Evolutionary conservation across 1,284 basidiomycete genomes (phyloP), one percentile per base, ranked within the genome.

Genomic region (Austroboletus novae-zelandiae): DNA sequence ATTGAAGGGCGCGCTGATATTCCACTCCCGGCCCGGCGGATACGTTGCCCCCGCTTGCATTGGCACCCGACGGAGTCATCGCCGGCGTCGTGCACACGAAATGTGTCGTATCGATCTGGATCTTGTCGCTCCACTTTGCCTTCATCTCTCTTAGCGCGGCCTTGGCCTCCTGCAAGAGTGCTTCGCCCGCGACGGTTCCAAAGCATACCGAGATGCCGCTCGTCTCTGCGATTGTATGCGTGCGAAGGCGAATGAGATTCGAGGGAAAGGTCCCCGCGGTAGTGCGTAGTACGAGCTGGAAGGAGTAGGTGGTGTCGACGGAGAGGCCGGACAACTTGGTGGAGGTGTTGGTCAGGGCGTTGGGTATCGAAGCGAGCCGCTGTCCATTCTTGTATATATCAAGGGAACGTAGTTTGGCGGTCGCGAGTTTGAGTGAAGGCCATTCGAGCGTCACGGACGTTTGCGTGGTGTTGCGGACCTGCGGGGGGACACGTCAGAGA

Each of bases 21-120:
- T 93, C 91, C 5, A 89, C 84, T 0, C 87, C 87, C 0, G 91
- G 86, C 7, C 81, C 79, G 11, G 73, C 72, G 11, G 72, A 67
- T 6, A 70, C 54, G 5, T 55, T 57, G 0, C 61, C 60, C 3
- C 81, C 80, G 4, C 76, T 73, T 0, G 75, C 76, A 49, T 79
- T 77, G 4, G 86, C 82, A 4, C 84, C 86, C 7, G 70, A 61
- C 0, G 84, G 81, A 0, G 83, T 83, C 13, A 80, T 77, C 1
- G 86, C 83, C 2, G 93, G 89, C 0, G 89, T 92, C 4, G 92
- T 95, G 65, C 94, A 96, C 34, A 97, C 93, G 60, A 96, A 97
- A 68, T 98, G 94, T 0, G 94, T 96, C 6, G 94, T 97, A 63
- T 97, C 94, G 51, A 98, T 94, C 71, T 95, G 91, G 25, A 99